A percentile compares a stretch with the other conserved stretches of the same genome.
Evolutionary conservation across 371 early-diverging fungal genomes (phyloP).

Genomic region (Mortierella sp.): DNA sequence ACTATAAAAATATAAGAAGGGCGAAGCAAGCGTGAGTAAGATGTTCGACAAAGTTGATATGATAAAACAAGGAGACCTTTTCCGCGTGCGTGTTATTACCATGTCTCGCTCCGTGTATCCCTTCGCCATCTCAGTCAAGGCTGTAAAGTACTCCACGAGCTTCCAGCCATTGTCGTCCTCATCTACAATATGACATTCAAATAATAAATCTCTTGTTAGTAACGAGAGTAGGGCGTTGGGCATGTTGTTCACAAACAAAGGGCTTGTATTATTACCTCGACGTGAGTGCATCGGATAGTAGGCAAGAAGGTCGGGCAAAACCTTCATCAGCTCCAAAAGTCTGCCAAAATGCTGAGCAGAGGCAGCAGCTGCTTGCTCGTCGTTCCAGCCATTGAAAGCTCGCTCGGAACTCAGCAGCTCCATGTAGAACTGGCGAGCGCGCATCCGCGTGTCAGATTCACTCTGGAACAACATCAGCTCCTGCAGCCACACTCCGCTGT

Average conservation of each 20-base stretch:
- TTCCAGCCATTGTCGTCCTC: conserved; percentile 40
- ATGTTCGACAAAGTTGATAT: neutral
- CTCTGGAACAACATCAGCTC: conserved; percentile 40
- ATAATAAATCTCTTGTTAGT: too few relatives aligned
- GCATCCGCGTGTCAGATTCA: conserved; percentile 40
- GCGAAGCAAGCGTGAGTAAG: neutral
- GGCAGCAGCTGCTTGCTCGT: conserved; percentile 31
- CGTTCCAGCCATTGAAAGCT: conserved; percentile 54
- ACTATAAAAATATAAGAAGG: conserved; percentile 15
- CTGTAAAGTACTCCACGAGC: conserved; percentile 50
- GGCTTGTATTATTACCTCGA: conserved; percentile 17
- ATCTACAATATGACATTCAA: conserved; percentile 17
- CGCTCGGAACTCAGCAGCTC: conserved; percentile 52
- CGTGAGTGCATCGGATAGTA: conserved; percentile 31
- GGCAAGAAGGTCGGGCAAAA: conserved; percentile 22
- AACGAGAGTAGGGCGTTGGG: too few relatives aligned
- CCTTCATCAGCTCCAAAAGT: conserved; percentile 35
- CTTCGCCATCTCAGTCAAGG: conserved; percentile 32
- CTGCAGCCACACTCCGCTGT: conserved; percentile 38
- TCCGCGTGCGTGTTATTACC: conserved; percentile 7
- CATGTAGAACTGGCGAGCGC: conserved; percentile 41
- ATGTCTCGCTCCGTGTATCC: conserved; percentile 28
- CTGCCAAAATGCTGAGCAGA: conserved; percentile 33
- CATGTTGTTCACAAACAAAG: neutral
- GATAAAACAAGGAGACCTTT: too few relatives aligned